Conservation (phyloP, 73 alveolate species). For the Stentor roeselii region DNA sequence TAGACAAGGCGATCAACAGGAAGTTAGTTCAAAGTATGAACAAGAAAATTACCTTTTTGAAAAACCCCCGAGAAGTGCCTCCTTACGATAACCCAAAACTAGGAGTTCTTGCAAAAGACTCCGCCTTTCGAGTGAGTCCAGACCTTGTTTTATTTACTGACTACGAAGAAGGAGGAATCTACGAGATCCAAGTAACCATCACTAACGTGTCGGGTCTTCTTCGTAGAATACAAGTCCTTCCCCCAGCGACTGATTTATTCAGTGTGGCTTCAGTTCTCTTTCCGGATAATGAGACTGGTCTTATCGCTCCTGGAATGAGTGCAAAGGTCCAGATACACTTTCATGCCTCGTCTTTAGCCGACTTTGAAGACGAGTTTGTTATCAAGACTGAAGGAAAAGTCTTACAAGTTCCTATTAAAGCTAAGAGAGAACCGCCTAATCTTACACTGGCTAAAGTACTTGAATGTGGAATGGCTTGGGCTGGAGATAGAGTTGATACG, state of each 20-base stretch:
- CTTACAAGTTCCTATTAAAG: constrained; percentile 77
- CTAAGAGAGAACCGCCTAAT: constrained; percentile 91
- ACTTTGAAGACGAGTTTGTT: constrained; percentile 67
- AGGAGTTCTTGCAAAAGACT: constrained; percentile 51
- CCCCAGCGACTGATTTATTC: constrained; percentile 81
- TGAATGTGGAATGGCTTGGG: constrained; percentile 80
- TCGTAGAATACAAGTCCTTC: constrained; percentile 73
- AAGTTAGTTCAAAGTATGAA: constrained; percentile 89
- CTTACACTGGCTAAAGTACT: constrained; percentile 74
- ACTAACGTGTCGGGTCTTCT: constrained; percentile 76
- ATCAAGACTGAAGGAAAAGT: constrained; percentile 79
- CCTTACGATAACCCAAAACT: constrained; percentile 46
- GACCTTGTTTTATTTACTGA: constrained; percentile 72
- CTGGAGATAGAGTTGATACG: constrained; percentile 90
- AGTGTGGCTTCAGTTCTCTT: constrained; percentile 67
- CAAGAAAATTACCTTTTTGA: constrained; percentile 75
- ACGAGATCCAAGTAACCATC: constrained; percentile 83
- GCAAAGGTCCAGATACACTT: constrained; percentile 70
- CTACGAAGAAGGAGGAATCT: constrained; percentile 81
- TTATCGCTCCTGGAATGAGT: constrained; percentile 92
- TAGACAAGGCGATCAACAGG: constrained; percentile 84
- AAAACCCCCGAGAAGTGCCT: constrained; percentile 77
- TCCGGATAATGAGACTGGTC: constrained; percentile 74
- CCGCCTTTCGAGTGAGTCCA: constrained; percentile 87
- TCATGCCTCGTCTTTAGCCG: constrained; percentile 86